Conservation (phyloP, 1,139 yeast genomes). For the Geotrichum siamense region DNA sequence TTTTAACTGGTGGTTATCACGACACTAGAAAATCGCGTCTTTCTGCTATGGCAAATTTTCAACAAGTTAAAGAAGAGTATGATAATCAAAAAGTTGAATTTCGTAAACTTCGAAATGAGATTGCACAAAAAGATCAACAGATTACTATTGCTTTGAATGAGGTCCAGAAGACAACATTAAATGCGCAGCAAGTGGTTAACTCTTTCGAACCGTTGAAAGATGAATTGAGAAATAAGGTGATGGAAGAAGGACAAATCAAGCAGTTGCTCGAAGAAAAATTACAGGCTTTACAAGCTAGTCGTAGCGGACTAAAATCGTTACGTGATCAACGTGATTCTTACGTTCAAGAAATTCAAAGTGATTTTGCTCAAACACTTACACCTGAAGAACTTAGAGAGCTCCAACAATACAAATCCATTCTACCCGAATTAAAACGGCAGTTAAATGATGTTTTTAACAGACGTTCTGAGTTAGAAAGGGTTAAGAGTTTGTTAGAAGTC, state of each 20-base stretch:
- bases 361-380: slow-evolving; percentile 50
- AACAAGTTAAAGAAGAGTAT: slow-evolving; percentile 43
- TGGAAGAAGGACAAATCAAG: slow-evolving; percentile 22
- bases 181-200: slow-evolving; percentile 15
- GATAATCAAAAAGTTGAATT: slow-evolving; percentile 39
- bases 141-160: slow-evolving; percentile 44
- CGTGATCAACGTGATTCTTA: slow-evolving; percentile 35
- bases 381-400: slow-evolving; percentile 42
- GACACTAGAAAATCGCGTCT: slow-evolving; percentile 62
- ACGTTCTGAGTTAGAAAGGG: slow-evolving; percentile 46
- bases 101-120: slow-evolving; percentile 33
- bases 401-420: slow-evolving; percentile 35
- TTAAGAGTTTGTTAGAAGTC: slow-evolving; percentile 46
- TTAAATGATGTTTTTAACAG: slow-evolving; percentile 42
- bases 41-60: slow-evolving; percentile 55
- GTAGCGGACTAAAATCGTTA: slow-evolving; percentile 30
- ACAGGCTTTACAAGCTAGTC: slow-evolving; percentile 29
- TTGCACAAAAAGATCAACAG: slow-evolving; percentile 40
- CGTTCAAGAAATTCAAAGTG: slow-evolving; percentile 46
- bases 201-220: slow-evolving; percentile 13
- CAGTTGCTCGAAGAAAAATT: slow-evolving; percentile 22
- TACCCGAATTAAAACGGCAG: slow-evolving; percentile 40
- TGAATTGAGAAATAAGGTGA: slow-evolving; percentile 11
- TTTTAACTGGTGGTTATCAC: slow-evolving; percentile 81
- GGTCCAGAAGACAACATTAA: slow-evolving; percentile 40